Percentiles rank a stretch among this genome's conserved stretches.
These are phyloP conservation scores for Colletotrichum siamense DNA, from an alignment of 2,329 filamentous ascomycete genomes.

Conservation along the genomic window DNA sequence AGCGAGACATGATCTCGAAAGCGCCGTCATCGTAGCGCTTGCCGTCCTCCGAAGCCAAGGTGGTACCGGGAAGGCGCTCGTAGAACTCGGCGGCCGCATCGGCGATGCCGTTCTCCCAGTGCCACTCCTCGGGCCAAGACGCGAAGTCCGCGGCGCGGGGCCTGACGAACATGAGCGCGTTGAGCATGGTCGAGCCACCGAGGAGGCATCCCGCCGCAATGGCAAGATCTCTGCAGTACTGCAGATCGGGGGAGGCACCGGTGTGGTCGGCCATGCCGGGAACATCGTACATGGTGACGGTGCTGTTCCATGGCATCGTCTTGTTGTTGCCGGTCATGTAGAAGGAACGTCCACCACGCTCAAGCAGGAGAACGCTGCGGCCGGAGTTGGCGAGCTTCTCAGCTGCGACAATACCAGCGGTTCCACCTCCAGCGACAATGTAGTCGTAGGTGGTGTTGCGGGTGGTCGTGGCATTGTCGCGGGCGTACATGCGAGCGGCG, in stretches of 20 bases:
- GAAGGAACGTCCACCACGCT: slow-evolving; percentile 13
- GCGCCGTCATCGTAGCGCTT: slow-evolving; percentile 23
- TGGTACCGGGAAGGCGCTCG: slow-evolving; percentile 22
- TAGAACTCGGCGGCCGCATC: slow-evolving; percentile 23
- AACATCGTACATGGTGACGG: slow-evolving; percentile 26
- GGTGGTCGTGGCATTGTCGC: slow-evolving; percentile 11
- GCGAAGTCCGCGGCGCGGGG: slow-evolving; percentile 20
- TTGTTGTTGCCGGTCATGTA: slow-evolving; percentile 23
- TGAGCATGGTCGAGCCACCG: slow-evolving; percentile 34
- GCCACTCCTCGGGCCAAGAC: slow-evolving; percentile 23
- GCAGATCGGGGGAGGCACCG: neutral
- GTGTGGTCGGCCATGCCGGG: slow-evolving; percentile 23
- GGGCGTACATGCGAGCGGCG: neutral
- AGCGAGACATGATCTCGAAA: slow-evolving; percentile 21
- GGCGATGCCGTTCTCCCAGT: slow-evolving; percentile 23
- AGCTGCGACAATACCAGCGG: slow-evolving; percentile 19
- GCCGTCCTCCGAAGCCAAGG: slow-evolving; percentile 17
- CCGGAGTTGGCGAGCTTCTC: slow-evolving; percentile 22
- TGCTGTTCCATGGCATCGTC: slow-evolving; percentile 30
- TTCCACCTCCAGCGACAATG: slow-evolving; percentile 23
- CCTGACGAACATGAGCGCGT: slow-evolving; percentile 29
- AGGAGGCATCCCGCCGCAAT: slow-evolving; percentile 33
- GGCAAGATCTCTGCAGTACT: slow-evolving; percentile 32
- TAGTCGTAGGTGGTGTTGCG: slow-evolving; percentile 21
- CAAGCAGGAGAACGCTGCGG: slow-evolving; percentile 20